Evolutionary conservation across 352 stramenopile species (phyloP).

Genomic region (Phytophthora multivora): DNA sequence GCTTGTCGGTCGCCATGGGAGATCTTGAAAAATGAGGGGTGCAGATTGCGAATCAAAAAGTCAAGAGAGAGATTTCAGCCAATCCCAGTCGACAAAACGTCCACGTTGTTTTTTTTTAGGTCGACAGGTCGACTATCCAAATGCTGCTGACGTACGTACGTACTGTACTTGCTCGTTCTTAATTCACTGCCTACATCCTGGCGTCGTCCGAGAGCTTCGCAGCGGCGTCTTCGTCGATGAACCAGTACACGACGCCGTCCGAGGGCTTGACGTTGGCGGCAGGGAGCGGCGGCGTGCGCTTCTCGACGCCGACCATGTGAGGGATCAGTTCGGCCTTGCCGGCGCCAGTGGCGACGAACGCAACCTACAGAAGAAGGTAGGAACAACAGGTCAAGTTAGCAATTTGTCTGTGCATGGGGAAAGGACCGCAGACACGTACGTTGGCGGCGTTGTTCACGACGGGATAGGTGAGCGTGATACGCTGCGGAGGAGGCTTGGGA

Average conservation of each 20-base stretch:
- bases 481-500: conserved; percentile 95
- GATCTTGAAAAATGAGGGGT: conserved; percentile 27
- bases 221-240: conserved; percentile 81
- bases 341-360: conserved; percentile 90
- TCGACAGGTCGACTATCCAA: conserved; percentile 1
- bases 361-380: conserved; percentile 63
- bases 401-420: background rate
- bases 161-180: too few species aligned
- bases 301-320: conserved; percentile 74
- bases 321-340: conserved; percentile 90
- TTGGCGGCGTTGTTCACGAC: conserved; percentile 92
- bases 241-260: conserved; percentile 83
- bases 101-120: conserved; percentile 1
- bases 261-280: conserved; percentile 74
- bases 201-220: conserved; percentile 55
- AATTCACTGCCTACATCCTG: conserved; percentile 30
- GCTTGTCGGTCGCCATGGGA: conserved; percentile 51
- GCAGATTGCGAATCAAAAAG: conserved; percentile 5
- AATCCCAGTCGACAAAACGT: conserved; percentile 3
- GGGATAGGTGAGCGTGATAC: conserved; percentile 97
- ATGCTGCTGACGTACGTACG: background rate
- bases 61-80: background rate
- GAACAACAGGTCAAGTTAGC: conserved; percentile 10
- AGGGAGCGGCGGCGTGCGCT: conserved; percentile 64
- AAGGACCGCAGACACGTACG: conserved; percentile 43